A percentile compares a stretch with the other conserved stretches of the same genome.
phyloP scores from a whole-genome alignment of 208 protist genomes.

The Crithidia brevicula region DNA sequence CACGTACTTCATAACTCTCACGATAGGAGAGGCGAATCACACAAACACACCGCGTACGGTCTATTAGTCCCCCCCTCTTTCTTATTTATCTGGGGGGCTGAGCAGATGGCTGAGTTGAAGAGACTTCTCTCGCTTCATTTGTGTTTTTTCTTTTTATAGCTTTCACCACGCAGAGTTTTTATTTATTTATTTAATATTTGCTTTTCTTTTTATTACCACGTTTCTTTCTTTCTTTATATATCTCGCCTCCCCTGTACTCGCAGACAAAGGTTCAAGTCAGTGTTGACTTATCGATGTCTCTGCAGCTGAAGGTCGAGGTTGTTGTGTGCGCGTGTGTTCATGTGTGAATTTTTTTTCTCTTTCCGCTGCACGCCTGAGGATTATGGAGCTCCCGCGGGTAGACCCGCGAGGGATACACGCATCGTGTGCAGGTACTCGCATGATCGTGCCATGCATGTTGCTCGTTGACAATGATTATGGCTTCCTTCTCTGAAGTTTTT shows the following conservation, averaged over 20 bases:
- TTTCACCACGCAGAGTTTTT: not conserved
- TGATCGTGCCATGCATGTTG: no score
- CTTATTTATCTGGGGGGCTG: not conserved
- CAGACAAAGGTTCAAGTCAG: constrained; percentile 23
- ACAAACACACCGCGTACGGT: no score
- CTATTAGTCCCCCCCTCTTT: no score
- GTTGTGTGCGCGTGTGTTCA: not conserved
- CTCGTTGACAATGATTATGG: no score
- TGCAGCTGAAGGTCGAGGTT: no score
- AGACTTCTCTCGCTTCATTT: not conserved
- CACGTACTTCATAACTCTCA: no score
- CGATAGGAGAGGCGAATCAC: no score
- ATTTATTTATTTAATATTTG: not conserved
- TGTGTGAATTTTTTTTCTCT: constrained; percentile 18
- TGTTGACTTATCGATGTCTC: constrained; percentile 22
- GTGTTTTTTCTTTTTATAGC: not conserved
- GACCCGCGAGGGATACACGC: not conserved
- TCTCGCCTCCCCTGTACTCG: not conserved
- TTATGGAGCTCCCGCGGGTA: not conserved
- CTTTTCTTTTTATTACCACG: constrained; percentile 3
- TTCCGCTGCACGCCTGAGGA: not conserved
- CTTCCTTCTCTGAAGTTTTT: no score
- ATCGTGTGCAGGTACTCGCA: no score
- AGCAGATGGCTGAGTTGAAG: not conserved
- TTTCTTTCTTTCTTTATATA: constrained; percentile 2